Evolutionary conservation across 1,284 basidiomycete genomes (phyloP).

Genomic region (Pseudozyma tsukubaensis): DNA sequence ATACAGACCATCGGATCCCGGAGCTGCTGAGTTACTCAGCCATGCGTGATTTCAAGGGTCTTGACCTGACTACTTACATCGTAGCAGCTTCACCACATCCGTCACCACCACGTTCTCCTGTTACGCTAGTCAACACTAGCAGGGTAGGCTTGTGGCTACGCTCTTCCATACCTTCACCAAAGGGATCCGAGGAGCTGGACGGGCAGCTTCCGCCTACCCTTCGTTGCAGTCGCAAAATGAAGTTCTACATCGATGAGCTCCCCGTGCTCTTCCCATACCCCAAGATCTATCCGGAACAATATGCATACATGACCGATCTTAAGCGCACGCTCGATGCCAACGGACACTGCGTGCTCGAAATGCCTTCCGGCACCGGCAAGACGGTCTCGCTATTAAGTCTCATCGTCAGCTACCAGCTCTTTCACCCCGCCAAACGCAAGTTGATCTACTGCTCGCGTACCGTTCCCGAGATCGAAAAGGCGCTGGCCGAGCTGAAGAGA

Average conservation of each 20-base stretch:
- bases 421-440: slow-evolving; percentile 90
- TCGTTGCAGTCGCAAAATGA: too few relatives aligned
- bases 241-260: slow-evolving; percentile 94
- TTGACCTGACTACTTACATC: too few relatives aligned
- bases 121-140: too few relatives aligned
- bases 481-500: slow-evolving; percentile 91
- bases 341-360: slow-evolving; percentile 96
- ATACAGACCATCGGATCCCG: too few relatives aligned
- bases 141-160: too few relatives aligned
- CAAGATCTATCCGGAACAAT: slow-evolving; percentile 81
- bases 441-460: slow-evolving; percentile 99
- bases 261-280: slow-evolving; percentile 70
- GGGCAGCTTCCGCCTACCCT: too few relatives aligned
- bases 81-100: too few relatives aligned
- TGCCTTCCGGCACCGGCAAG: slow-evolving; percentile 99
- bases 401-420: slow-evolving; percentile 97
- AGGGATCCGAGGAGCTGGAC: too few relatives aligned
- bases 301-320: slow-evolving; percentile 98
- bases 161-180: too few relatives aligned
- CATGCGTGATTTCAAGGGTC: too few relatives aligned
- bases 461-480: slow-evolving; percentile 99
- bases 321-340: slow-evolving; percentile 93
- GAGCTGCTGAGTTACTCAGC: too few relatives aligned
- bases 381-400: slow-evolving; percentile 95
- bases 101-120: too few relatives aligned